These are phyloP conservation scores for Lyophyllum shimeji DNA, from an alignment of 768 basidiomycete genomes.

Conservation along the genomic window DNA sequence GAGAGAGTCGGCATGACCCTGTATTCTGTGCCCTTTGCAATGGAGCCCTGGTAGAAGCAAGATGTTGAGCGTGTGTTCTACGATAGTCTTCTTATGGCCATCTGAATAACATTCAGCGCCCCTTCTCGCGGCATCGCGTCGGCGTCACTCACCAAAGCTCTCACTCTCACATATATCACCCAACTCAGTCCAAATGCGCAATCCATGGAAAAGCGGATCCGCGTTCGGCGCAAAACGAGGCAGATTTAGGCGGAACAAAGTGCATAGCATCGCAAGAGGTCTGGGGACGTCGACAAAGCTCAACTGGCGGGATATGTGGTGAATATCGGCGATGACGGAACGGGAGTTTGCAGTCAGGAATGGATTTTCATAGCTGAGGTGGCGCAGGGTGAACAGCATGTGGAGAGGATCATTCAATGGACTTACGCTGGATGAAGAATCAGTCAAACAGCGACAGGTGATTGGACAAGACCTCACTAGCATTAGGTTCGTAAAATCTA, in stretches of 20 bases:
- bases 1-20: conserved; percentile 38
- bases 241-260: conserved; percentile 45
- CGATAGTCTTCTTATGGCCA: conserved; percentile 58
- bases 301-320: conserved; percentile 57
- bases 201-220: conserved; percentile 56
- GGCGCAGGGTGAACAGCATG: background rate
- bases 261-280: conserved; percentile 58
- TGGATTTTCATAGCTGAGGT: conserved; percentile 74
- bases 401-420: background rate
- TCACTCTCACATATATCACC: conserved; percentile 77
- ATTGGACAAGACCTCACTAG: conserved; percentile 42
- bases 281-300: conserved; percentile 66
- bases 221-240: conserved; percentile 22
- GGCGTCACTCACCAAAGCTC: conserved; percentile 58
- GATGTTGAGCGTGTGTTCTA: conserved; percentile 70
- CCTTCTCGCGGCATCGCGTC: conserved; percentile 1
- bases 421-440: conserved; percentile 39
- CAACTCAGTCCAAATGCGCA: conserved; percentile 75
- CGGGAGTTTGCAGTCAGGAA: conserved; percentile 74
- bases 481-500: conserved; percentile 69
- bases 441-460: conserved; percentile 13
- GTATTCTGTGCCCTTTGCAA: conserved; percentile 36
- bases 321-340: conserved; percentile 69
- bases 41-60: conserved; percentile 75
- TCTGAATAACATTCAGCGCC: conserved; percentile 39